phyloP scores from a whole-genome alignment of 805 yeast genomes.

The Starmerella floricola region DNA sequence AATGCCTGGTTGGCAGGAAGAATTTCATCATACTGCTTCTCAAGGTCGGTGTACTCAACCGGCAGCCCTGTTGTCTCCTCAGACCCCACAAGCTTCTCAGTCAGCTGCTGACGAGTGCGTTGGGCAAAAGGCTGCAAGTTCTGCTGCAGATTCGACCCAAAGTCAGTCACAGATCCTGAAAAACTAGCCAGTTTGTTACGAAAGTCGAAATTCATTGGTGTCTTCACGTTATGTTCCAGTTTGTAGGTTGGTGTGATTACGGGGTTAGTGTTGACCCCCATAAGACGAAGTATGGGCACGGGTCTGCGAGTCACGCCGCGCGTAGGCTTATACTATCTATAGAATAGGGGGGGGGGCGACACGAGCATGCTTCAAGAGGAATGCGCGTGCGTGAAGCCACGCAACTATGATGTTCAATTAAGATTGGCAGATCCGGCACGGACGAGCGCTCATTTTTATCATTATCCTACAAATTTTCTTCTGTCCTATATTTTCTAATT shows the following conservation, averaged over 20 bases:
- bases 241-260: too few species aligned
- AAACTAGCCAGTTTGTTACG: constrained; percentile 31
- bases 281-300: not conserved
- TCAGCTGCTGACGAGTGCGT: constrained; percentile 66
- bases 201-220: constrained; percentile 26
- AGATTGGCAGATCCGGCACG: too few species aligned
- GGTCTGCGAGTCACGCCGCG: too few species aligned
- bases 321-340: too few species aligned
- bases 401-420: too few species aligned
- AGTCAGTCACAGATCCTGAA: constrained; percentile 28
- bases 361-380: too few species aligned
- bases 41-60: constrained; percentile 64
- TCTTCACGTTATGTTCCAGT: not conserved
- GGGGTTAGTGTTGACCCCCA: too few species aligned
- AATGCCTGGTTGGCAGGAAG: constrained; percentile 52
- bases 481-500: too few species aligned
- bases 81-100: constrained; percentile 66
- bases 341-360: too few species aligned
- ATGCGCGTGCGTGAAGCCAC: too few species aligned
- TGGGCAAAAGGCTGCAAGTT: constrained; percentile 62
- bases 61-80: constrained; percentile 80
- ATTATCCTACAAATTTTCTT: too few species aligned
- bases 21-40: constrained; percentile 59
- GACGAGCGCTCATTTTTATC: too few species aligned
- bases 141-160: constrained; percentile 25